These are phyloP conservation scores for Gossypium trilobum DNA, from an alignment of 441 rosid genomes.

Conservation along the genomic window DNA sequence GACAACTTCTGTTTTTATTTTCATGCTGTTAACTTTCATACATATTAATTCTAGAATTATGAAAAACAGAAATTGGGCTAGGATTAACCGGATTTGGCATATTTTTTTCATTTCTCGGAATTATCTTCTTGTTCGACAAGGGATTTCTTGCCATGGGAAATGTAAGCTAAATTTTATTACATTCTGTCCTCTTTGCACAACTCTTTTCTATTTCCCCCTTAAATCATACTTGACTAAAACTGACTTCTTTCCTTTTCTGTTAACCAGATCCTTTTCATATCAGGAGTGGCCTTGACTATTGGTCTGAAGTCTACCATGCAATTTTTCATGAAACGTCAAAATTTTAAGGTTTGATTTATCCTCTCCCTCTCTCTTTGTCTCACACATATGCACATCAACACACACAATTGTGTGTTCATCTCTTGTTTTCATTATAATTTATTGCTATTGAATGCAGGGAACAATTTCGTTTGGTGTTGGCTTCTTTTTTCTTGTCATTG, in stretches of 20 bases:
- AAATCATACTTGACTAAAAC: conserved; percentile 7
- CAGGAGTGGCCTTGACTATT: conserved; percentile 82
- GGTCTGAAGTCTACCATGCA: conserved; percentile 80
- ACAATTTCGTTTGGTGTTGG: conserved; percentile 77
- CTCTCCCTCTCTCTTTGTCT: background rate
- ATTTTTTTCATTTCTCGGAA: conserved; percentile 51
- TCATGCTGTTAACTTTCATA: background rate
- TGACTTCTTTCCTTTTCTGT: conserved; percentile 14
- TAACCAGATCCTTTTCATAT: conserved; percentile 64
- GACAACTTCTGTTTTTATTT: background rate
- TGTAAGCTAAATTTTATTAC: conserved; percentile 34
- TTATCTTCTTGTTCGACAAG: conserved; percentile 72
- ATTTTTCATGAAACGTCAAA: conserved; percentile 68
- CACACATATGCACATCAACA: background rate
- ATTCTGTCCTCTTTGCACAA: background rate
- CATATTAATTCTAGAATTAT: conserved; percentile 14
- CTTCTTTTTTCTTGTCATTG: conserved; percentile 73
- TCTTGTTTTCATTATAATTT: background rate
- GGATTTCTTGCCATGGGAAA: conserved; percentile 71
- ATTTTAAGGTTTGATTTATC: conserved; percentile 49
- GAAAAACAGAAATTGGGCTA: conserved; percentile 66
- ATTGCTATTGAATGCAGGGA: conserved; percentile 41
- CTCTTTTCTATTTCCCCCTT: background rate
- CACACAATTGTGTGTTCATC: background rate
- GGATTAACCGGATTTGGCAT: conserved; percentile 52